phyloP scores from a whole-genome alignment of 371 early-diverging fungal genomes.

The Saksenaea vasiformis region DNA sequence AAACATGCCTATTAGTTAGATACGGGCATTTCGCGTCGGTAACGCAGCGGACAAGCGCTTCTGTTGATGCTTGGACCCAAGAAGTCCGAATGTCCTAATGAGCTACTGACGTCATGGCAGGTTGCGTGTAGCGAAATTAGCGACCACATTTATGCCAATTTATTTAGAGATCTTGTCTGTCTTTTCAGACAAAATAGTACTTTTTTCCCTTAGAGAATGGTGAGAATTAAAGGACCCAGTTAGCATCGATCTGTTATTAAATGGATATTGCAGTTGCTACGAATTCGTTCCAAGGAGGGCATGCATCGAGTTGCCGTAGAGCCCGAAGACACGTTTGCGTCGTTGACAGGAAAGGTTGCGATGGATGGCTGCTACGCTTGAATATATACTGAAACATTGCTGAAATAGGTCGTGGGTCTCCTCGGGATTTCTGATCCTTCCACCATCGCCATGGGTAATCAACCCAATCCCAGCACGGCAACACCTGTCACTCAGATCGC shows the following conservation, averaged over 20 bases:
- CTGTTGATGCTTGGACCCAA: no score
- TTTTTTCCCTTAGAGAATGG: background rate
- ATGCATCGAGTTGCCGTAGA: constrained; percentile 78
- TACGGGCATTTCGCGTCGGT: no score
- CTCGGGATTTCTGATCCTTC: constrained; percentile 44
- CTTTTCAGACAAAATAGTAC: background rate
- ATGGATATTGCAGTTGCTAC: constrained; percentile 60
- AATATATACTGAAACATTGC: constrained; percentile 2
- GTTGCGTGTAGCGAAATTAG: no score
- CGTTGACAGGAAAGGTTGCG: constrained; percentile 61
- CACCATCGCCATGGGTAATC: constrained; percentile 54
- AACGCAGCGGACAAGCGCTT: no score
- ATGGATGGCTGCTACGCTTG: constrained; percentile 18
- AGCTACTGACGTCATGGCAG: no score
- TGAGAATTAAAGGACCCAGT: background rate
- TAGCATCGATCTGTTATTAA: background rate
- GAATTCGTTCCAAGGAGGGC: constrained; percentile 83
- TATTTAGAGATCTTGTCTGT: no score
- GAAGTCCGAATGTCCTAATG: no score
- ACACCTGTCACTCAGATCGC: constrained; percentile 39
- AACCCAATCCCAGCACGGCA: constrained; percentile 48
- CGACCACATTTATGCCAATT: no score
- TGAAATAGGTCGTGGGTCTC: constrained; percentile 37
- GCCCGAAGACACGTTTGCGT: constrained; percentile 50
- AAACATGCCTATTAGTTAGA: no score